Percentiles rank a stretch among this genome's conserved stretches.
phyloP scores from a whole-genome alignment of 1,139 yeast genomes.

The Lodderomyces oxycetoniae region DNA sequence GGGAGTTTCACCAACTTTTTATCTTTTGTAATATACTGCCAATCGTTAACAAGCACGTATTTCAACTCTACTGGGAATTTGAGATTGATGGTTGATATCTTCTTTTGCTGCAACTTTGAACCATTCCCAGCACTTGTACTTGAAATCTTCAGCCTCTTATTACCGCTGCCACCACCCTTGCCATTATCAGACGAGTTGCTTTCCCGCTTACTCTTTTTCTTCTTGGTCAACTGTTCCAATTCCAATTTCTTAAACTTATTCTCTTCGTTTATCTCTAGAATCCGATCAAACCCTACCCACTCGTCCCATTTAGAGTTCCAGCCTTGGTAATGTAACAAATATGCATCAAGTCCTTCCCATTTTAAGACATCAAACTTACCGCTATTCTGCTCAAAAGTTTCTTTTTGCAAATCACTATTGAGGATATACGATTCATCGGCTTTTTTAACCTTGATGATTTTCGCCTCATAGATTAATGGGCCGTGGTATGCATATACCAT shows the following conservation, averaged over 20 bases:
- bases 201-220: conserved; percentile 14
- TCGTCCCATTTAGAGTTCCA: conserved; percentile 98
- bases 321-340: conserved; percentile 84
- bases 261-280: conserved; percentile 65
- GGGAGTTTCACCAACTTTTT: conserved; percentile 66
- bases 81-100: conserved; percentile 13
- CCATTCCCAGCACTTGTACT: not conserved
- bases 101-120: conserved; percentile 5
- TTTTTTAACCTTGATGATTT: conserved; percentile 61
- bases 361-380: conserved; percentile 11
- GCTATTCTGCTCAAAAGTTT: conserved; percentile 11
- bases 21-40: conserved; percentile 86
- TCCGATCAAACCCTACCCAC: conserved; percentile 76
- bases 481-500: conserved; percentile 85
- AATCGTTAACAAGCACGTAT: conserved; percentile 76
- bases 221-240: conserved; percentile 41
- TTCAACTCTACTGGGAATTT: conserved; percentile 54
- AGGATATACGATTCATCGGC: conserved; percentile 31
- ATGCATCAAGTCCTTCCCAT: conserved; percentile 21
- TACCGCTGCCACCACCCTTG: not conserved
- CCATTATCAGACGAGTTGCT: conserved; percentile 1
- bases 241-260: conserved; percentile 67
- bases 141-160: not conserved
- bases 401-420: conserved; percentile 12
- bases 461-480: conserved; percentile 86